These are phyloP conservation scores for Fusarium pilosicola DNA, from an alignment of 2,329 filamentous ascomycete species.

Conservation along the genomic window DNA sequence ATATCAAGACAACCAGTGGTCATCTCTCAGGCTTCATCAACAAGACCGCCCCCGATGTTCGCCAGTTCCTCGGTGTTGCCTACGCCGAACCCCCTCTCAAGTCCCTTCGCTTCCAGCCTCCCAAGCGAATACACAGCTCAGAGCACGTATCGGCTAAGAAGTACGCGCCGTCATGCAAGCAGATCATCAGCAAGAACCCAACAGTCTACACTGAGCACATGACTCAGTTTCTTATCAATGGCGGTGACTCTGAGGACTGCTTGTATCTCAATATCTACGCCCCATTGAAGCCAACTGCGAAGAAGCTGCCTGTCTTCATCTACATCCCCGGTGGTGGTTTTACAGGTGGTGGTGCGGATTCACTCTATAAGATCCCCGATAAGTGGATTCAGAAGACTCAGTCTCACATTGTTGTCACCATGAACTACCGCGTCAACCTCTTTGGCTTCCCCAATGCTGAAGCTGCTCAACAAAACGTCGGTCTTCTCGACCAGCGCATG, in stretches of 20 bases:
- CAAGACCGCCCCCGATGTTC: not conserved
- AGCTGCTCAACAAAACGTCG: constrained; percentile 6
- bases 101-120: constrained; percentile 9
- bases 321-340: constrained; percentile 15
- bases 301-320: constrained; percentile 7
- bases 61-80: constrained; percentile 13
- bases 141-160: not conserved
- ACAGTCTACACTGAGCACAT: constrained; percentile 12
- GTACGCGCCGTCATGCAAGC: constrained; percentile 19
- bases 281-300: not conserved
- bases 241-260: constrained; percentile 7
- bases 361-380: constrained; percentile 8
- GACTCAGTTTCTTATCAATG: constrained; percentile 12
- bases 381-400: constrained; percentile 18
- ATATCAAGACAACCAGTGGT: not conserved
- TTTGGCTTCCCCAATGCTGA: constrained; percentile 14
- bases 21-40: constrained; percentile 13
- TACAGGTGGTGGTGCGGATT: constrained; percentile 3
- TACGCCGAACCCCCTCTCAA: constrained; percentile 14
- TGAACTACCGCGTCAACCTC: constrained; percentile 19
- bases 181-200: not conserved
- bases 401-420: constrained; percentile 9
- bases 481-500: constrained; percentile 14
- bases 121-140: not conserved
- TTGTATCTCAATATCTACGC: constrained; percentile 18